phyloP scores from a whole-genome alignment of 2,329 filamentous ascomycete species.

The Chrysosporium queenslandicum region DNA sequence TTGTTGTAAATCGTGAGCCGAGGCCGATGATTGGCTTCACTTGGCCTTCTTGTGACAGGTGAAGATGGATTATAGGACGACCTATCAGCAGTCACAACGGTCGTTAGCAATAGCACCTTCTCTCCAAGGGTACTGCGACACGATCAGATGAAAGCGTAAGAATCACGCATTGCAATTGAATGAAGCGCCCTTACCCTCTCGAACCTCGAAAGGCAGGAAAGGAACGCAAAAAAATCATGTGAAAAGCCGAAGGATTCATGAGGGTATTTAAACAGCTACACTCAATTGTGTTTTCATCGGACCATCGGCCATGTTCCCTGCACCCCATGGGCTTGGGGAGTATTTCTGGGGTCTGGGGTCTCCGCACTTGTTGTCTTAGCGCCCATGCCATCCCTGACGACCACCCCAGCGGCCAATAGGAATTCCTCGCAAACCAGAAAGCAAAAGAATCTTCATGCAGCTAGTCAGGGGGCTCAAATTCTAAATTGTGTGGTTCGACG shows the following conservation, averaged over 20 bases:
- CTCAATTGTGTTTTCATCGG: too few species aligned
- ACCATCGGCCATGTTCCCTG: background rate
- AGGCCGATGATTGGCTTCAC: background rate
- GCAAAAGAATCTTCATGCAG: background rate
- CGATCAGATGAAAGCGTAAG: too few species aligned
- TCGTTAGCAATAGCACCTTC: too few species aligned
- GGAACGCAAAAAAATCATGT: background rate
- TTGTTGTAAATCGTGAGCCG: background rate
- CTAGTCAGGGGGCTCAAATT: background rate
- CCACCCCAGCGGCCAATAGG: background rate
- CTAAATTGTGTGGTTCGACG: background rate
- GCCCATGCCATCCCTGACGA: background rate
- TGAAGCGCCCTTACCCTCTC: background rate
- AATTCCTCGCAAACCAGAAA: background rate
- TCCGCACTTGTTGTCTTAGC: constrained; percentile 3
- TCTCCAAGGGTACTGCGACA: too few species aligned
- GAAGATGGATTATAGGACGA: background rate
- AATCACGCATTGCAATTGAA: background rate
- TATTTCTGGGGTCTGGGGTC: background rate
- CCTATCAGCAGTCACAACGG: background rate
- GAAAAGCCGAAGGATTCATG: constrained; percentile 2
- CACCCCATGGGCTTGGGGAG: background rate
- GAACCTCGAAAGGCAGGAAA: background rate
- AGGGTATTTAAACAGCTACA: background rate
- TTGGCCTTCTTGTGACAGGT: background rate